phyloP scores from a whole-genome alignment of 345 rosid species.

The Aegle marmelos region DNA sequence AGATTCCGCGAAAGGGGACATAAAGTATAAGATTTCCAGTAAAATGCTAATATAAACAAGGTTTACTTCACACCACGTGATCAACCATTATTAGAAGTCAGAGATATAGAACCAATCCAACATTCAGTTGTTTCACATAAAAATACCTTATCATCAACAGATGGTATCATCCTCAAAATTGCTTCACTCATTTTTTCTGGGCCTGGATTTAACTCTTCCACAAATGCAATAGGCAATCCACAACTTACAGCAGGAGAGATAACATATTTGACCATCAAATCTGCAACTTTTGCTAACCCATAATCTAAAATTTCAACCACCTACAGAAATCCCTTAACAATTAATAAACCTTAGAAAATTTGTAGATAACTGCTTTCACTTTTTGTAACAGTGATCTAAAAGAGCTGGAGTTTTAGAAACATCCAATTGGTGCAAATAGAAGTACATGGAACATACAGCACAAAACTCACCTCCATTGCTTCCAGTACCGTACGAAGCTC shows the following conservation, averaged over 20 bases:
- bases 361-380: neutral
- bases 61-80: neutral
- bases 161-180: conserved; percentile 46
- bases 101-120: neutral
- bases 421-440: neutral
- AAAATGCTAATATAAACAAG: neutral
- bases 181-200: conserved; percentile 50
- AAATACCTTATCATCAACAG: conserved; percentile 50
- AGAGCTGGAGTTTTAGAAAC: neutral
- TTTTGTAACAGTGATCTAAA: neutral
- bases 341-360: neutral
- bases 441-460: conserved; percentile 5
- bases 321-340: conserved; percentile 34
- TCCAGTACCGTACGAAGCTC: conserved; percentile 60
- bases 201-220: conserved; percentile 48
- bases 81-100: neutral
- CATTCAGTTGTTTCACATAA: neutral
- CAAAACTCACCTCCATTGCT: conserved; percentile 77
- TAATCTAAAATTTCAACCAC: conserved; percentile 79
- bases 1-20: neutral
- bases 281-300: conserved; percentile 90
- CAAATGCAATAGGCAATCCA: conserved; percentile 45
- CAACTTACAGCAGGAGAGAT: conserved; percentile 66
- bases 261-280: conserved; percentile 77
- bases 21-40: neutral